Base-by-base conservation (phyloP, 192 early-diverging fungal genomes). In the Entomortierella parvispora region DNA sequence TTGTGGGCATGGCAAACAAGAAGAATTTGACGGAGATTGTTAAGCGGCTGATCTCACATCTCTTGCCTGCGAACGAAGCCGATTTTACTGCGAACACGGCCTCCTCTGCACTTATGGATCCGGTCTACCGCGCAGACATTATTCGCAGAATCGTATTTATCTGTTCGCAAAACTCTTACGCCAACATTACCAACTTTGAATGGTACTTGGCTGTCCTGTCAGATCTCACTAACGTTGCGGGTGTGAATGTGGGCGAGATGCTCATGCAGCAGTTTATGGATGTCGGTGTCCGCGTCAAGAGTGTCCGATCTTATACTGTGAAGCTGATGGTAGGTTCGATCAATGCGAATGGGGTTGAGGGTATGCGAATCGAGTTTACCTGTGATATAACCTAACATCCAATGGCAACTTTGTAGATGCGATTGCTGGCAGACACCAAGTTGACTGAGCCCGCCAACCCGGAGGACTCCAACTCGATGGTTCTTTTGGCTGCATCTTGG, bases 141-240 rank as follows among this genome's bases (percentile, higher is more conserved):
- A 91, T 96, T 44, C 81, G 88, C 54, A 88, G 91, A 2, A 94
- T 98, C 37, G 57, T 98, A 1, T 76, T 75, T 52, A 92, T 97
- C 65, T 97, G 96, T 76, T 89, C 90, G 10, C 88, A 89, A 49
- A 89, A 95, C 78, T 90, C 90, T 8, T 99, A 97, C 62, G 86
- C 84, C 20, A 88, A 95, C 67, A 85, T 97, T 32, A 82, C 88
- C 18, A 92, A 96, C 71, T 98, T 98, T 85, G 95, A 97, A 72
- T 99, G 98, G 98, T 97, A 97, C 67, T 85, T 98, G 34, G 84
- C 88, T 2, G 87, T 93, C 0, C 86, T 98, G 28, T 88, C 90
- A 2, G 92, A 92, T 49, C 83, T 98, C 10, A 92, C 91, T 0
- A 88, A 92, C 42, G 80, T 93, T 5, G 79, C 91, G 14, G 92